Percentiles rank a stretch among this genome's conserved stretches.
phyloP scores from a whole-genome alignment of 108 stramenopile genomes.

The Cyclotella baltica region DNA sequence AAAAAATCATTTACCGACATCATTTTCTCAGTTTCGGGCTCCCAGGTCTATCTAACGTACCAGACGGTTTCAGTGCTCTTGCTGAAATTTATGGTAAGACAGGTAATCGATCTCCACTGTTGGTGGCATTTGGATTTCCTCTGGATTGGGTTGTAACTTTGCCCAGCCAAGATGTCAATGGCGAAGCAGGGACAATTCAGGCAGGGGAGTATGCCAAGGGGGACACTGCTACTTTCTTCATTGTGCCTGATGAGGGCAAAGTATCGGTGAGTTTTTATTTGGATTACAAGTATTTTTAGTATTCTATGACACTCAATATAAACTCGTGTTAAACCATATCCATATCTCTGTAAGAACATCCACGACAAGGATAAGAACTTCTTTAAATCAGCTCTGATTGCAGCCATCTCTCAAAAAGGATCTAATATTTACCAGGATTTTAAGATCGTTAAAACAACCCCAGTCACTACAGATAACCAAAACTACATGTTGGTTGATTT shows the following conservation, averaged over 20 bases:
- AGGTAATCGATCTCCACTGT: constrained; percentile 85
- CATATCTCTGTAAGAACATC: constrained; percentile 52
- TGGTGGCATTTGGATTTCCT: constrained; percentile 90
- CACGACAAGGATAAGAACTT: constrained; percentile 65
- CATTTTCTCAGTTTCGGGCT: constrained; percentile 70
- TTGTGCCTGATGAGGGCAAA: constrained; percentile 68
- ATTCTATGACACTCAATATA: background rate
- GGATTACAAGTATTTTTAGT: background rate
- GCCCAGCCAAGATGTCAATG: constrained; percentile 92
- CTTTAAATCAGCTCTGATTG: constrained; percentile 72
- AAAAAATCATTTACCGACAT: too few species aligned
- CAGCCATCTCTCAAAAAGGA: constrained; percentile 88
- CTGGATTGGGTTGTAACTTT: constrained; percentile 90
- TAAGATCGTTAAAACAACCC: constrained; percentile 87
- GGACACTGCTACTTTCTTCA: constrained; percentile 94
- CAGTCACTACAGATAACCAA: constrained; percentile 48
- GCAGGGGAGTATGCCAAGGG: constrained; percentile 96
- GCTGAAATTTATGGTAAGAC: constrained; percentile 88
- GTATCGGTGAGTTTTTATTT: constrained; percentile 71
- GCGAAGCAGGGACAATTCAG: constrained; percentile 95
- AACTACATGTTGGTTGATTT: constrained; percentile 91
- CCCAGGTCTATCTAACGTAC: constrained; percentile 65
- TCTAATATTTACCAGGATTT: constrained; percentile 93
- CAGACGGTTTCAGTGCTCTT: constrained; percentile 86
- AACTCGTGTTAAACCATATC: background rate